Evolutionary conservation across 1,284 basidiomycete genomes (phyloP).

Genomic region (Leccinum angustisporum): DNA sequence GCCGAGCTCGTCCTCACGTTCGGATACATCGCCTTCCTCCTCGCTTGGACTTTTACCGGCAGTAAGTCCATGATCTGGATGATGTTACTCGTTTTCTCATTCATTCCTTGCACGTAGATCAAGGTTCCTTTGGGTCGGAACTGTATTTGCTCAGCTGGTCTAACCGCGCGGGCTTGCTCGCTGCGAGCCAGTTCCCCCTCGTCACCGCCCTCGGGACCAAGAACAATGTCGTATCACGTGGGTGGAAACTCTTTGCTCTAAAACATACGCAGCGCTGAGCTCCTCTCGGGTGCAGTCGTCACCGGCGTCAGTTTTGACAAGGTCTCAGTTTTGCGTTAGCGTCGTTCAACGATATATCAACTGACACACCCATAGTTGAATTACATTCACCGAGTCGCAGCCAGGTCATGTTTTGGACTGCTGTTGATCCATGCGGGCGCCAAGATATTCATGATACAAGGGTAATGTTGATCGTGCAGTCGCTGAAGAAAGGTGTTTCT

Average conservation of each 20-base stretch:
- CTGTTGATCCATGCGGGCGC: constrained; percentile 45
- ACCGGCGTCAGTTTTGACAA: constrained; percentile 63
- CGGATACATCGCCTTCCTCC: constrained; percentile 46
- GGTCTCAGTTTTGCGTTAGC: constrained; percentile 28
- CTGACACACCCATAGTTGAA: constrained; percentile 40
- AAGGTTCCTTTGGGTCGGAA: constrained; percentile 34
- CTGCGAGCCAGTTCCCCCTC: constrained; percentile 58
- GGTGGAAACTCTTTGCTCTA: constrained; percentile 14
- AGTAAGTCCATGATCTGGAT: constrained; percentile 36
- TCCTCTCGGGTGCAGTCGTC: constrained; percentile 38
- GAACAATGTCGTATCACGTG: constrained; percentile 62
- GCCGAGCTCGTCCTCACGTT: constrained; percentile 47
- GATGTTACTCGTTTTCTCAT: constrained; percentile 2
- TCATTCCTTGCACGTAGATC: constrained; percentile 32
- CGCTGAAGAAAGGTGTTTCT: not conserved
- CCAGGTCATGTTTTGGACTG: constrained; percentile 49
- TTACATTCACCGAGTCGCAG: constrained; percentile 51
- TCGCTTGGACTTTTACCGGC: constrained; percentile 49
- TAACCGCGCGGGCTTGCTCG: constrained; percentile 50
- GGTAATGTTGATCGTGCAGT: constrained; percentile 13
- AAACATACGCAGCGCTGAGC: constrained; percentile 7
- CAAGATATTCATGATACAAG: constrained; percentile 29
- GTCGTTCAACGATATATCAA: not conserved
- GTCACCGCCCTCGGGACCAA: constrained; percentile 62
- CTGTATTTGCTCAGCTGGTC: constrained; percentile 44